These are phyloP conservation scores for Niveomyces coronatus DNA, from an alignment of 2,329 filamentous ascomycete genomes.

Conservation along the genomic window DNA sequence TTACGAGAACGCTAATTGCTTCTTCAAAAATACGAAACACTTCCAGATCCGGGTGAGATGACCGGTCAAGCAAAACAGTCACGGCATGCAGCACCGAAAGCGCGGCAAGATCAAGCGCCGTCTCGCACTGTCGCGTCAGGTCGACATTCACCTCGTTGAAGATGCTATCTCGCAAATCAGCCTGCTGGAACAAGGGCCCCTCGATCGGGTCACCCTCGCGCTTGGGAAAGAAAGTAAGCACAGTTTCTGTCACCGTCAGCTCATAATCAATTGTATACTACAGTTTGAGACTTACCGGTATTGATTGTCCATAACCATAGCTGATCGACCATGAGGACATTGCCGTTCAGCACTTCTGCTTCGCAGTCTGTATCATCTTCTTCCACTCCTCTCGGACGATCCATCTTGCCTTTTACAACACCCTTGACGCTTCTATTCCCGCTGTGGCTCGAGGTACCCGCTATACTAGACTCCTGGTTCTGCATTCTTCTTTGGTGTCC, in stretches of 20 bases:
- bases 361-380: constrained; percentile 16
- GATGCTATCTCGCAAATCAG: constrained; percentile 51
- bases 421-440: constrained; percentile 17
- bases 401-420: constrained; percentile 19
- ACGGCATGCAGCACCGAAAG: constrained; percentile 52
- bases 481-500: constrained; percentile 17
- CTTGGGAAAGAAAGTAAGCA: constrained; percentile 45
- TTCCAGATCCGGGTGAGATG: constrained; percentile 50
- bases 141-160: constrained; percentile 59
- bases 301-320: constrained; percentile 53
- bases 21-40: constrained; percentile 57
- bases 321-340: constrained; percentile 58
- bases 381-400: constrained; percentile 9
- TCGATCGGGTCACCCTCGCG: constrained; percentile 44
- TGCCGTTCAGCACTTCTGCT: constrained; percentile 37
- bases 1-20: constrained; percentile 51
- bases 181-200: constrained; percentile 46
- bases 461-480: constrained; percentile 21
- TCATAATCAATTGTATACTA: not conserved
- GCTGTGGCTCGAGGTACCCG: constrained; percentile 17
- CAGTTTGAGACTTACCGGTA: constrained; percentile 28
- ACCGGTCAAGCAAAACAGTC: constrained; percentile 49
- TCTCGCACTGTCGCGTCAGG: constrained; percentile 50
- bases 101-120: constrained; percentile 50
- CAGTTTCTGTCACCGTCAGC: constrained; percentile 28